Base-by-base conservation (phyloP, 2,329 filamentous ascomycete species). In the Fusarium lateritium region DNA sequence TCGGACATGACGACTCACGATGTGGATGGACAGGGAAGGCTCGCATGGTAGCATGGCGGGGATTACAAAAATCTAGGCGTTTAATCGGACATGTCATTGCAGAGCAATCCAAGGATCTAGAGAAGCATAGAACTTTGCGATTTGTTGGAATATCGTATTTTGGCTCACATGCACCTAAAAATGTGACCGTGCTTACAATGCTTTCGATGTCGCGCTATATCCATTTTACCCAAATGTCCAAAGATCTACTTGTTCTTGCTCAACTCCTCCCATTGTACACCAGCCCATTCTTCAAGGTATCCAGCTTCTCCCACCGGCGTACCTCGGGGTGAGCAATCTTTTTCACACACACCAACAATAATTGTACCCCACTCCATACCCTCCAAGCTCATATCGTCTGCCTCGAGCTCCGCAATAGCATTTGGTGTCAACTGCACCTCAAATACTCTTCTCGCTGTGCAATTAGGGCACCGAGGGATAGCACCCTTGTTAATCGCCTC, bases 291-390 rank as follows among this genome's bases (percentile, higher is more conserved):
- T 83, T 98, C 96, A 19, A 94, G 75, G 80, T 97, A 98, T 2
- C 91, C 93, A 1, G 90, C 87, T 75, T 89, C 85, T 0, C 89
- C 92, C 36, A 85, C 83, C 14, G 80, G 79, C 8, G 89, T 85
- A 1, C 87, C 86, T 7, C 79, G 79, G 17, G 89, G 88, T 73
- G 86, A 84, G 77, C 96, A 98, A 78, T 98, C 93, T 76, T 82
- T 88, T 69, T 86, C 88, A 78, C 96, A 99, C 9, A 97, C 94
- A 0, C 89, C 94, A 38, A 98, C 83, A 60, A 99, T 89, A 10
- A 99, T 87, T 1, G 94, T 98, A 0, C 95, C 95, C 96, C 96
- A 99, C 75, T 99, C 96, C 96, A 99, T 99, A 0, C 94, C 96
- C 83, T 97, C 86, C 21, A 91, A 75, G 39, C 87, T 88, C 71